Base-by-base conservation (phyloP, 441 rosid species). In the Adansonia rubrostipa region DNA sequence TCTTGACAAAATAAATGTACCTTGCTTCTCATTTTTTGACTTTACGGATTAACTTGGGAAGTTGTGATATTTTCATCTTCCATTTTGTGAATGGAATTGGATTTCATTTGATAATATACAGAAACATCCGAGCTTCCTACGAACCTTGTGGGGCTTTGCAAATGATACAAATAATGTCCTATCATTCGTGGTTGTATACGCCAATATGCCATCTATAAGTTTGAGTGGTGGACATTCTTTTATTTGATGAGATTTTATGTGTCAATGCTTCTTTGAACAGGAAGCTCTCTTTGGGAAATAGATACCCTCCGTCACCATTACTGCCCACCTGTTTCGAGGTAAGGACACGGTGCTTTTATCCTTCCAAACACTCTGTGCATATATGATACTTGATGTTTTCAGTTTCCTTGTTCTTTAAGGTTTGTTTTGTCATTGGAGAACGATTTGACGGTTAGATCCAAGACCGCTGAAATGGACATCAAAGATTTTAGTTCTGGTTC, bases 261-360 rank as follows among this genome's bases (percentile, higher is more conserved):
- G 71, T 28, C 77, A 11, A 17, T 76, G 74, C 9, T 57, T 81
- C n/a, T 67, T 77, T 60, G 10, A 78, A 80, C 92, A 96, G 99
- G 86, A 82, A 94, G 97, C 82, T 96, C 99, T 11, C 92, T 96
- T 3, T 96, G 97, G 98, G 99, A 96, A 86, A 89, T 96, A 3
- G 97, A 96, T 78, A 80, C 87, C 36, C 89, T 96, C 60, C 93
- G 92, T 17, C 94, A 91, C 83, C 97, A 94, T 82, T 92, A 96
- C 84, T 96, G 98, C 71, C 97, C 98, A 4, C 93, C 97, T 15
- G 97, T 94, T 83, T 96, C 99, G 75, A 92, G 99, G 99, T 94
- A 79, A 74, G 56, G 33, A 42, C 62, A 44, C 48, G 33, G 58
- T 79, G 50, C 40, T 14, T 80, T 56, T 69, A 14, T 22, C 58